Percentiles rank a stretch among this genome's conserved stretches.
Evolutionary conservation across 768 basidiomycete genomes (phyloP).

Genomic region (Rhizopogon vinicolor): DNA sequence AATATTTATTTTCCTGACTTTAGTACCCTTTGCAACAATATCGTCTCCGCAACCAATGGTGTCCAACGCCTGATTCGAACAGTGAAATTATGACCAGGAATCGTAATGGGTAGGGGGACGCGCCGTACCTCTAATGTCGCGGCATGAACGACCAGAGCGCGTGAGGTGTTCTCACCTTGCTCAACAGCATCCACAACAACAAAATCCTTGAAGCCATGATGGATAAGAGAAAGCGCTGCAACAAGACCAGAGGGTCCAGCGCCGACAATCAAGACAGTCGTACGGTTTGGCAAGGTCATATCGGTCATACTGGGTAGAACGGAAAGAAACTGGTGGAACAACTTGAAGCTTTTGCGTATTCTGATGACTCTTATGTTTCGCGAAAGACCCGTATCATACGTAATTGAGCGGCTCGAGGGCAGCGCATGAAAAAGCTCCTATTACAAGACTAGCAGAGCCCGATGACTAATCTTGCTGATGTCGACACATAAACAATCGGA

Average conservation of each 20-base stretch:
- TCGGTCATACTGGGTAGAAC: neutral
- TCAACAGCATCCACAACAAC: constrained; percentile 36
- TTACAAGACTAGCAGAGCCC: neutral
- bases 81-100: constrained; percentile 28
- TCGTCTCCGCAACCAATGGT: constrained; percentile 36
- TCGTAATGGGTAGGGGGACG: neutral
- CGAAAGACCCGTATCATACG: no score
- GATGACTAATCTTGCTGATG: neutral
- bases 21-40: constrained; percentile 34
- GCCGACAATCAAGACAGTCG: constrained; percentile 41
- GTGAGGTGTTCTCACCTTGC: constrained; percentile 33
- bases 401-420: neutral
- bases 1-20: constrained; percentile 20
- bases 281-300: constrained; percentile 6
- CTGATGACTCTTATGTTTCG: neutral
- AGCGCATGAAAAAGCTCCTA: constrained; percentile 6
- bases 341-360: no score
- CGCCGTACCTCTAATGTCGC: constrained; percentile 45
- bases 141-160: constrained; percentile 45
- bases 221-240: constrained; percentile 37
- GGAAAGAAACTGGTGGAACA: neutral
- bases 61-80: constrained; percentile 36
- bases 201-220: constrained; percentile 37
- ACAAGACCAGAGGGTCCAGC: constrained; percentile 42
- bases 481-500: neutral